Evolutionary conservation across 805 yeast genomes (phyloP).

Genomic region (Sugiyamaella chiloensis): DNA sequence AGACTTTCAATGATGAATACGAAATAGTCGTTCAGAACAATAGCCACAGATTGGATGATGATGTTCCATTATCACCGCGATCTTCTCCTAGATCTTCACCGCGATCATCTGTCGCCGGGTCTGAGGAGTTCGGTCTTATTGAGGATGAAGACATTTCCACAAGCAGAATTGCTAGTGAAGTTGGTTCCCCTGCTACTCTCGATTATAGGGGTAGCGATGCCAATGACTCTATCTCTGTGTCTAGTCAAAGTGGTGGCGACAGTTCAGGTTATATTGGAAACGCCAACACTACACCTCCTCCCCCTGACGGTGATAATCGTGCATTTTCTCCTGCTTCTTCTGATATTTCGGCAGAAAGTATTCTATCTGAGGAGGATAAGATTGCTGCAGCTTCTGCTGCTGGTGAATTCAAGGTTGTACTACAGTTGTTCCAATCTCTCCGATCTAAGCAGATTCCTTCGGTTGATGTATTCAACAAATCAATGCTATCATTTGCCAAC

Average conservation of each 20-base stretch:
- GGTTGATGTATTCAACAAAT: slow-evolving; percentile 1
- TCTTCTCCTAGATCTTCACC: not conserved
- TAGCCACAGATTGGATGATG: not conserved
- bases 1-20: slow-evolving; percentile 6
- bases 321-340: not conserved
- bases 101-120: too few relatives aligned
- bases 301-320: too few relatives aligned
- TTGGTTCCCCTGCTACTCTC: not conserved
- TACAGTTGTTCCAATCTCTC: not conserved
- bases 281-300: too few relatives aligned
- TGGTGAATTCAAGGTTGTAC: slow-evolving; percentile 5
- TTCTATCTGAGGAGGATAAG: not conserved
- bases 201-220: not conserved
- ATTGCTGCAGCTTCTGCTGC: slow-evolving; percentile 8
- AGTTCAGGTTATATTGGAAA: too few relatives aligned
- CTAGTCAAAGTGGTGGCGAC: not conserved
- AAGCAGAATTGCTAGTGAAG: not conserved
- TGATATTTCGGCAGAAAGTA: not conserved
- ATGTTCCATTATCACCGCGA: not conserved
- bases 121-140: not conserved
- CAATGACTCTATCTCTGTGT: not conserved
- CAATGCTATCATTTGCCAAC: not conserved
- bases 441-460: not conserved
- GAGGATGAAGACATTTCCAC: not conserved
- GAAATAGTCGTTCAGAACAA: not conserved